Conservation (phyloP, 1,284 basidiomycete genomes). For the Chiua sp. region DNA sequence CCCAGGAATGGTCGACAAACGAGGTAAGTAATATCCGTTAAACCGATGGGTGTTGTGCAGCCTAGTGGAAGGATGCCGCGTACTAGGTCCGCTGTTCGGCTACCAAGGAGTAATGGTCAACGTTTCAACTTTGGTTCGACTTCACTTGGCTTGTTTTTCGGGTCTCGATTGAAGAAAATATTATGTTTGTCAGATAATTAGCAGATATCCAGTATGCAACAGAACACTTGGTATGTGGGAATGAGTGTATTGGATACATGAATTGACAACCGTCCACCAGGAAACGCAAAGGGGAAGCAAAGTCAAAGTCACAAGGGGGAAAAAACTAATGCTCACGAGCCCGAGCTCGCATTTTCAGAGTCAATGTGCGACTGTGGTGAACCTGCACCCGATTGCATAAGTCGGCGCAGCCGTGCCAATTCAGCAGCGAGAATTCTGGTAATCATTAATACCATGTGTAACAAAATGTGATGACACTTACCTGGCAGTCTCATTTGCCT, state of each 20-base stretch:
- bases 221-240: constrained; percentile 26
- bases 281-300: constrained; percentile 1
- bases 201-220: constrained; percentile 34
- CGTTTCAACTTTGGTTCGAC: no score
- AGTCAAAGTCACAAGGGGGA: constrained; percentile 4
- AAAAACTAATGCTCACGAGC: constrained; percentile 16
- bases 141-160: no score
- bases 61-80: no score
- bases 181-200: constrained; percentile 16
- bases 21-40: no score
- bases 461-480: constrained; percentile 40
- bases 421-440: constrained; percentile 61
- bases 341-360: constrained; percentile 11
- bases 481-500: constrained; percentile 65
- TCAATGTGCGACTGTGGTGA: constrained; percentile 24
- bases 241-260: constrained; percentile 39
- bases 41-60: no score
- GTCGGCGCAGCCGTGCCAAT: constrained; percentile 65
- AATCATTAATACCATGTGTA: constrained; percentile 1
- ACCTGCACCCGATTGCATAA: constrained; percentile 60
- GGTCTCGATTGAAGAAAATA: background rate
- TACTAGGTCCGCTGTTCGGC: no score
- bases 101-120: no score
- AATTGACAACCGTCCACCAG: constrained; percentile 33
- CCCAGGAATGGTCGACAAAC: no score